Evolutionary conservation across 805 yeast genomes (phyloP).

Genomic region (Candida nitratophila): DNA sequence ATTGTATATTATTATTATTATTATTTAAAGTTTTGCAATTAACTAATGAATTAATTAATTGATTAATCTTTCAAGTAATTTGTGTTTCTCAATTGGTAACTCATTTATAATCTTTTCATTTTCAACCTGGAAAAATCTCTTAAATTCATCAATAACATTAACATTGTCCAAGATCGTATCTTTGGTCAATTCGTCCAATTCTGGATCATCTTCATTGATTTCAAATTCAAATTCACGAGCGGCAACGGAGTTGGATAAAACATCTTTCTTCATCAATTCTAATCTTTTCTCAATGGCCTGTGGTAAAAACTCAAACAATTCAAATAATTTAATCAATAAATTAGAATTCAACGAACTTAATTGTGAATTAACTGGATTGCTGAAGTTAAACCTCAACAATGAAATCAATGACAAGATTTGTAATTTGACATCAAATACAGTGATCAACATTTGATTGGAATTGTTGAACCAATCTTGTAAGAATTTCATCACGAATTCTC

Average conservation of each 20-base stretch:
- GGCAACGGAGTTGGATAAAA: too few relatives aligned
- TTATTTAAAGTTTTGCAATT: background rate
- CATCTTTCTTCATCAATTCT: constrained; percentile 34
- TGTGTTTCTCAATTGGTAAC: constrained; percentile 13
- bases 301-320: constrained; percentile 38
- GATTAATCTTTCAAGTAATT: constrained; percentile 11
- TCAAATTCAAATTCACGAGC: constrained; percentile 15
- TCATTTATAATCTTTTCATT: constrained; percentile 7
- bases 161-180: constrained; percentile 24
- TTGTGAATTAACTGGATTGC: too few relatives aligned
- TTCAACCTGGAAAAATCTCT: constrained; percentile 13
- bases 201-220: constrained; percentile 14
- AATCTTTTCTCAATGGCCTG: constrained; percentile 41
- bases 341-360: background rate
- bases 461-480: constrained; percentile 42
- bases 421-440: constrained; percentile 49
- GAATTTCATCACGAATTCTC: constrained; percentile 23
- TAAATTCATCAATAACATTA: constrained; percentile 27
- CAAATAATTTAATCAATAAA: constrained; percentile 29
- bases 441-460: constrained; percentile 35
- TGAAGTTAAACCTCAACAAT: constrained; percentile 29
- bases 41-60: background rate
- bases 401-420: constrained; percentile 41
- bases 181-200: constrained; percentile 23
- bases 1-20: background rate